Evolutionary conservation across 1,284 basidiomycete species (phyloP).

Genomic region (Limonomyces culmigenus): DNA sequence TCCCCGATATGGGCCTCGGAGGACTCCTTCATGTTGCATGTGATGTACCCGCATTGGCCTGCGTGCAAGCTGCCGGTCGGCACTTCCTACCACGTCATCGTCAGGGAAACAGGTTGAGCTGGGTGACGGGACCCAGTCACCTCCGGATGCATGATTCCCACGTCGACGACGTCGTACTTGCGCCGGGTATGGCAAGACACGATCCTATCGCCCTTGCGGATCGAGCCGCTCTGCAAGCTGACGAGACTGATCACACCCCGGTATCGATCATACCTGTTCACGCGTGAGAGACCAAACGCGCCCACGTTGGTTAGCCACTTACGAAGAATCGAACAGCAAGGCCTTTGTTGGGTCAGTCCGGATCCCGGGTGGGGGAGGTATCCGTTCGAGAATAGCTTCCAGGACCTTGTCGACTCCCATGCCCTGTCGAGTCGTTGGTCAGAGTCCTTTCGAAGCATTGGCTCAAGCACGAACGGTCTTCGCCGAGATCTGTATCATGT

Average conservation of each 20-base stretch:
- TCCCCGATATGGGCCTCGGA: slow-evolving; percentile 90
- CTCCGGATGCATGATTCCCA: slow-evolving; percentile 89
- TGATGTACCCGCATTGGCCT: slow-evolving; percentile 83
- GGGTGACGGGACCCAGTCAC: slow-evolving; percentile 31
- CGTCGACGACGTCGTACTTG: slow-evolving; percentile 82
- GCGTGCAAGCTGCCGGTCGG: slow-evolving; percentile 54
- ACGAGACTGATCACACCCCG: slow-evolving; percentile 92
- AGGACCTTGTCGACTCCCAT: slow-evolving; percentile 65
- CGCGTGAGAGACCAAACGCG: neutral
- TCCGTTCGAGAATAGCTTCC: slow-evolving; percentile 62
- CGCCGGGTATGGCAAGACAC: slow-evolving; percentile 76
- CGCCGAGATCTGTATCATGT: slow-evolving; percentile 73
- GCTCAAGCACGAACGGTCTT: slow-evolving; percentile 44
- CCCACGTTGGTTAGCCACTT: slow-evolving; percentile 14
- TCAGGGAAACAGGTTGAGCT: neutral
- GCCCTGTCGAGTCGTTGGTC: slow-evolving; percentile 17
- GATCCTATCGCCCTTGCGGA: slow-evolving; percentile 78
- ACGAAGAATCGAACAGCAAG: slow-evolving; percentile 89
- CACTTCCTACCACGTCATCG: neutral
- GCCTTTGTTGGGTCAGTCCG: slow-evolving; percentile 53
- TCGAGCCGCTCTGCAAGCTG: slow-evolving; percentile 51
- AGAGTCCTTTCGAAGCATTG: neutral
- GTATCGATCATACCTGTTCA: slow-evolving; percentile 81
- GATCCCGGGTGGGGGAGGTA: slow-evolving; percentile 57
- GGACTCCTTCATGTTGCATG: slow-evolving; percentile 97